Conservation (phyloP, 2,329 filamentous ascomycete genomes). For the Stachybotrys chlorohalonatus region DNA sequence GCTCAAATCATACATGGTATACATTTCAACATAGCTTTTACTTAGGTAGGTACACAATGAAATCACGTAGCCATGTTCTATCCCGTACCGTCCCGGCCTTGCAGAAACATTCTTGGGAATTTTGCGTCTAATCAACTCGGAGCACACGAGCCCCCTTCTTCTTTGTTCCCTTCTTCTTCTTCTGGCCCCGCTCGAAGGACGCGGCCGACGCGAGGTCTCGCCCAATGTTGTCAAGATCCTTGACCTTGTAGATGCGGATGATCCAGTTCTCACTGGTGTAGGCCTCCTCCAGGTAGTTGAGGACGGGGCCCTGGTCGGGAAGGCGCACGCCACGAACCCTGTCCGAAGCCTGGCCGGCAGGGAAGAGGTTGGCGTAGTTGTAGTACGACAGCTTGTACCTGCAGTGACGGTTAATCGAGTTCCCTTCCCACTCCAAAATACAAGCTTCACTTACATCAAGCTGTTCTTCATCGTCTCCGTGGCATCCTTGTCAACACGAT, state of each 20-base stretch:
- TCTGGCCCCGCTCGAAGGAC: slow-evolving; percentile 69
- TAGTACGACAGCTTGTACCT: slow-evolving; percentile 99
- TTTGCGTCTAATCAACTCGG: slow-evolving; percentile 53
- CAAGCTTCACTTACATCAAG: slow-evolving; percentile 66
- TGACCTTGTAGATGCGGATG: slow-evolving; percentile 99
- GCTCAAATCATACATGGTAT: slow-evolving; percentile 25
- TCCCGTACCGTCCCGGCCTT: not conserved
- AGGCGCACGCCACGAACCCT: slow-evolving; percentile 75
- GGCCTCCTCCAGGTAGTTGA: slow-evolving; percentile 88
- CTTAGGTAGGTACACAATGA: slow-evolving; percentile 14
- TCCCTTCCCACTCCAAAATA: not conserved
- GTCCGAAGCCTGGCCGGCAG: slow-evolving; percentile 79
- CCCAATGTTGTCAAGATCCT: slow-evolving; percentile 93
- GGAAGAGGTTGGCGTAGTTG: slow-evolving; percentile 91
- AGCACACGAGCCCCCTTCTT: slow-evolving; percentile 63
- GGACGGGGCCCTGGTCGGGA: slow-evolving; percentile 74
- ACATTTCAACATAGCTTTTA: slow-evolving; percentile 25
- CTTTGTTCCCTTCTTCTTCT: slow-evolving; percentile 72
- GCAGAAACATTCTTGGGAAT: slow-evolving; percentile 1
- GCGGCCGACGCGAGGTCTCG: slow-evolving; percentile 67
- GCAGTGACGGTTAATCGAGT: slow-evolving; percentile 8
- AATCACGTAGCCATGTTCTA: slow-evolving; percentile 9
- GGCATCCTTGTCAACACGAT: slow-evolving; percentile 85
- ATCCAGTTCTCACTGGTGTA: slow-evolving; percentile 99
- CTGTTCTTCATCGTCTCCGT: slow-evolving; percentile 98